phyloP scores from a whole-genome alignment of 2,329 filamentous ascomycete species.

The Tolypocladium pustulatum region DNA sequence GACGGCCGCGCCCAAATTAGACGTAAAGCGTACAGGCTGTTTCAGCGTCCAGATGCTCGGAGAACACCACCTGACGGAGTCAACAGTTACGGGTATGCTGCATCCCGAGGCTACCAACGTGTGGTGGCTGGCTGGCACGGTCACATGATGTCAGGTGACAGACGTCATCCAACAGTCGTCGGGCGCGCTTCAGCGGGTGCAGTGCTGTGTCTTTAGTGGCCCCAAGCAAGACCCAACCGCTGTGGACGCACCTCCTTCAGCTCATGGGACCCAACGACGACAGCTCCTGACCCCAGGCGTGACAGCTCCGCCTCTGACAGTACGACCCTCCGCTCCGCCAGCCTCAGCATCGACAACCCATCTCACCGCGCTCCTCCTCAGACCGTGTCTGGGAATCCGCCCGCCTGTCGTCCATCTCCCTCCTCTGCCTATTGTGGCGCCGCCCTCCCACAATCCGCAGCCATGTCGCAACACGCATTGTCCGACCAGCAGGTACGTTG shows the following conservation, averaged over 20 bases:
- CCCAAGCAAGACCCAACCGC: not conserved
- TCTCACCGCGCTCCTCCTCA: not conserved
- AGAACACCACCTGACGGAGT: not conserved
- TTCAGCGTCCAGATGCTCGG: not conserved
- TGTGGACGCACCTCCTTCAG: not conserved
- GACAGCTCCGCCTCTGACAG: conserved; percentile 13
- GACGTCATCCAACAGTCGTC: not conserved
- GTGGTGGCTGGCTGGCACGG: conserved; percentile 20
- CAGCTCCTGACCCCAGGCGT: conserved; percentile 10
- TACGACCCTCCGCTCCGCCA: conserved; percentile 6
- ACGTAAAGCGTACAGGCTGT: not conserved
- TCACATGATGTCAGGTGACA: conserved; percentile 18
- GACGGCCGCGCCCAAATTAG: not conserved
- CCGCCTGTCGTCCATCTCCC: conserved; percentile 1
- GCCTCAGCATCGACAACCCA: conserved; percentile 2
- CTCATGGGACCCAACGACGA: not conserved
- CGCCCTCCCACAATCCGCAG: conserved; percentile 25
- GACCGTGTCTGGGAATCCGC: not conserved
- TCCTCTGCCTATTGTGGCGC: conserved; percentile 13
- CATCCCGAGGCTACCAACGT: not conserved
- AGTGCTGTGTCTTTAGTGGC: not conserved
- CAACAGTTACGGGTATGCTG: not conserved
- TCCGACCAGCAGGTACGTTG: conserved; percentile 84
- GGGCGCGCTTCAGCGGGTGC: not conserved
- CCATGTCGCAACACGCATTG: conserved; percentile 92